Evolutionary conservation across 148 eudicot species (phyloP), one percentile per base, ranked within the genome.

Genomic region (Nepenthes gracilis): DNA sequence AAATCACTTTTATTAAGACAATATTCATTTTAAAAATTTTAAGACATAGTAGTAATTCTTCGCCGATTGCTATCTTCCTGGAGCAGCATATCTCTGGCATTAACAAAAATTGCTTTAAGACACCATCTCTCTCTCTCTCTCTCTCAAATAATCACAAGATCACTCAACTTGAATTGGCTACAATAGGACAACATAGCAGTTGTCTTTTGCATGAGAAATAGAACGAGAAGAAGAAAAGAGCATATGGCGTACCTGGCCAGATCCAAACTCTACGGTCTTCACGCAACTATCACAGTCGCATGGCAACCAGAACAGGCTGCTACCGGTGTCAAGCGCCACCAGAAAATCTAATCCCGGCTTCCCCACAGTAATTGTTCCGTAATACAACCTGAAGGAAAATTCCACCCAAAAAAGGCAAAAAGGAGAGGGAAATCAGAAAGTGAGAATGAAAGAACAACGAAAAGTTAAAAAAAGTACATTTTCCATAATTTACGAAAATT

Each of bases 241-340:
- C 48, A 45, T 45, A 49, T 15, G 36, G 63, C 80, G 45, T 74
- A 83, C 88, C 56, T 49, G 54, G 52, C 84, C 82, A 10, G 61
- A 0, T 53, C 57, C 43, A 36, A 70, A 50, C 48, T 12, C 55
- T 54, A 75, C 55, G 14, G 55, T 62, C 50, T 58, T 68, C 34
- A 65, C 78, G 49, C 84, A 83, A n/a, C 61, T 69, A 37, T 15
- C 52, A 51, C 88, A 83, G 62, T 83, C 84, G 49, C 88, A 83
- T 10, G 88, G 88, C 58, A 83, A 68, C 88, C 88, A 83, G 59
- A 83, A 80, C 48, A 83, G 67, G 74, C 77, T 67, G 40, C 88
- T 83, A 47, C 88, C 88, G 1, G 88, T 83, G 69, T 83, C 88
- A 23, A 83, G 88, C 51, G 84, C 84, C 70, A 83, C 88, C 34